Base-by-base conservation (phyloP, 768 basidiomycete species). In the Leccinum aurantiacum region DNA sequence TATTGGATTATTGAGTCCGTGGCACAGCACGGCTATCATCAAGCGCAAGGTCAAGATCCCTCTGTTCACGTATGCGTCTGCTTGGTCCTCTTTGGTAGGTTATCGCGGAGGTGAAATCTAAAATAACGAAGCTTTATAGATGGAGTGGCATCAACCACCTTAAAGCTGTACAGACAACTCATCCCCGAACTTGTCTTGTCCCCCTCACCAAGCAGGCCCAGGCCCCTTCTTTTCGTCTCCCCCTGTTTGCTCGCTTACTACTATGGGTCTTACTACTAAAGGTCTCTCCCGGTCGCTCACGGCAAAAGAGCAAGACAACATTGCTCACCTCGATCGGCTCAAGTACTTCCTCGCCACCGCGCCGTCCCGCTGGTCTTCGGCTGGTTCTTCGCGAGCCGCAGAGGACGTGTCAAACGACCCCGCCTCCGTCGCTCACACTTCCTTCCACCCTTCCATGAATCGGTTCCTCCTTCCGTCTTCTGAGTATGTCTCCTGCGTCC, bases 291-390 rank as follows among this genome's bases (percentile, higher is more conserved):
- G 88, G n/a, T 80, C 86, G 0, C 80, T 92, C 52, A 84, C 81
- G 6, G 69, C 80, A 1, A 76, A 82, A 53, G 90, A 93, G 71
- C 84, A 86, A 58, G 88, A 90, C 22, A 80, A 84, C 25, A 78
- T 93, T 46, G 83, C 83, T n/a, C 81, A 89, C 63, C 82, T 95
- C 22, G 91, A 95, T 66, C 75, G 85, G 22, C 89, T 95, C 74
- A 94, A 94, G 76, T 89, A 87, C 76, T 95, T 95, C 76, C 85
- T 95, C 49, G 89, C 90, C 15, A 92, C 91, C 11, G 93, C 89
- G 8, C 94, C 88, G 3, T 87, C 83, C 29, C 82, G 84, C 52
- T 93, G 91, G 91, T 82, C 73, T 25, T 71, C 76, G 11, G 61
- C 72, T 1, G 69, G 69, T 47, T 65, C 77, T 8, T 72, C 78